phyloP scores from a whole-genome alignment of 2,329 filamentous ascomycete genomes.

The Zymoseptoria tritici region DNA sequence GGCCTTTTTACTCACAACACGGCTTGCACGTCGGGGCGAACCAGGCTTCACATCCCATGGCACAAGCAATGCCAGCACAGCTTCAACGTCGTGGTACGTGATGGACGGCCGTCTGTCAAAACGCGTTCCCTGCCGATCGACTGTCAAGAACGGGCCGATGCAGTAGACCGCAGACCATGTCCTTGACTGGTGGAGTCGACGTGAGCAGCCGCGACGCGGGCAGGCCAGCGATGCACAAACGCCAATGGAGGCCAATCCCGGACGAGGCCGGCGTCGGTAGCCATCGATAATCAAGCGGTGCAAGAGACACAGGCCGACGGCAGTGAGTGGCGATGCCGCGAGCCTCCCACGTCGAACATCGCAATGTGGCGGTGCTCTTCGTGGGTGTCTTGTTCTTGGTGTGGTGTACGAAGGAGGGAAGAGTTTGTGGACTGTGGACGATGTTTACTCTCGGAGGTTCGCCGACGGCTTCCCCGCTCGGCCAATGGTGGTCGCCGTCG shows the following conservation, averaged over 20 bases:
- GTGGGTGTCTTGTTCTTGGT: background rate
- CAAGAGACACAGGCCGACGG: slow-evolving; percentile 6
- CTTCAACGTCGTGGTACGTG: background rate
- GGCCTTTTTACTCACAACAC: background rate
- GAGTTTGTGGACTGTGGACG: background rate
- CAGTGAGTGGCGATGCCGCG: background rate
- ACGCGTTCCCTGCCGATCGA: slow-evolving; percentile 12
- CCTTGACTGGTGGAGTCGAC: background rate
- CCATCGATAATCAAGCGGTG: slow-evolving; percentile 13
- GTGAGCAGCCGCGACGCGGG: background rate
- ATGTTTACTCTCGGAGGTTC: background rate
- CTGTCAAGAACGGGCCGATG: slow-evolving; percentile 13
- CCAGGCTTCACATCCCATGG: background rate
- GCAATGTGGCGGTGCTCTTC: background rate
- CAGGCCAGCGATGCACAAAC: slow-evolving; percentile 9
- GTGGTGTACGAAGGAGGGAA: background rate
- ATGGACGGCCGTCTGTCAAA: slow-evolving; percentile 7
- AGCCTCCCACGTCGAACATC: background rate
- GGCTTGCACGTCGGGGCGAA: background rate
- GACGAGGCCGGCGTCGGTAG: slow-evolving; percentile 30
- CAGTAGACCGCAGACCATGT: slow-evolving; percentile 9
- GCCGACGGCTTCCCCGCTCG: too few species aligned
- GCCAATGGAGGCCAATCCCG: slow-evolving; percentile 1
- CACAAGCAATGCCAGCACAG: background rate
- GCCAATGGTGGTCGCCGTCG: background rate